phyloP scores from a whole-genome alignment of 2,329 filamentous ascomycete genomes.

The Aspergillus proliferans region DNA sequence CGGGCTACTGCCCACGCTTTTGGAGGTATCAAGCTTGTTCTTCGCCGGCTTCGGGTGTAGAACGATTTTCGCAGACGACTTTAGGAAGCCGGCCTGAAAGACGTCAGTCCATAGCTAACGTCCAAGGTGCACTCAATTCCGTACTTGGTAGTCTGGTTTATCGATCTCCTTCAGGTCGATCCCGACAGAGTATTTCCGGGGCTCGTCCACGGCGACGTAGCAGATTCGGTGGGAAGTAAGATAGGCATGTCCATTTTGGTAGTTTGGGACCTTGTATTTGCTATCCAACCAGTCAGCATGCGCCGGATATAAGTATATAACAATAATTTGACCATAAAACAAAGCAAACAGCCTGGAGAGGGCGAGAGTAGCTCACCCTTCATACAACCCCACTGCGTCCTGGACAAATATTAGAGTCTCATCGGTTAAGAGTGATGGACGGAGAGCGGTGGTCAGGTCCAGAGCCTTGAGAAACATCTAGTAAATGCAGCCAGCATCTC shows the following conservation, averaged over 20 bases:
- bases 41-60: conserved; percentile 75
- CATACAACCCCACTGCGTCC: conserved; percentile 93
- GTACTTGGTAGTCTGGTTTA: conserved; percentile 78
- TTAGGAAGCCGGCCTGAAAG: conserved; percentile 75
- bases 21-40: conserved; percentile 50
- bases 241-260: conserved; percentile 94
- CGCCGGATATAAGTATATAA: not conserved
- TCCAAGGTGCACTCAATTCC: conserved; percentile 13
- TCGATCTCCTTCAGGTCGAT: conserved; percentile 89
- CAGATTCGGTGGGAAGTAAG: conserved; percentile 91
- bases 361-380: conserved; percentile 62
- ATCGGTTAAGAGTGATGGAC: conserved; percentile 85
- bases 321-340: not conserved
- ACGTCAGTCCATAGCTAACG: conserved; percentile 10
- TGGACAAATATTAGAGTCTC: conserved; percentile 95
- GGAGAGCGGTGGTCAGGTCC: conserved; percentile 91
- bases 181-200: conserved; percentile 74
- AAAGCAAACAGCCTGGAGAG: not conserved
- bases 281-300: conserved; percentile 41
- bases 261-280: conserved; percentile 89
- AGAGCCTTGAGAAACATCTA: conserved; percentile 97
- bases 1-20: conserved; percentile 43
- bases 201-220: conserved; percentile 85
- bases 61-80: conserved; percentile 90
- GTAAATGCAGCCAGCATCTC: conserved; percentile 37